Conservation (phyloP, 208 protist species). For the Leishmania guyanensis region DNA sequence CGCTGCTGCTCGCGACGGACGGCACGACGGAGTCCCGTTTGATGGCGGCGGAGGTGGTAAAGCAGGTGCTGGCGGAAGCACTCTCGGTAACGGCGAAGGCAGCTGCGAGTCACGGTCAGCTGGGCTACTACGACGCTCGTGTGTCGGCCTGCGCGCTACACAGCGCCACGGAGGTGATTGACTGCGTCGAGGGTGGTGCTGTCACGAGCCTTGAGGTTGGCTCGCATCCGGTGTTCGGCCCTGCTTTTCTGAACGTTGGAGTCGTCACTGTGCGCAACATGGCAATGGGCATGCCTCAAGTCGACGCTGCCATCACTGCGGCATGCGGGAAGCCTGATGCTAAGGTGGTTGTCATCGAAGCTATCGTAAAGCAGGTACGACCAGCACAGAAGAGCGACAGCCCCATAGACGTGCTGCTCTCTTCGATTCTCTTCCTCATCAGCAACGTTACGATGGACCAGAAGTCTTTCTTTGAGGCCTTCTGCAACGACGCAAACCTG, state of each 20-base stretch:
- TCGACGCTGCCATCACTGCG: slow-evolving; percentile 30
- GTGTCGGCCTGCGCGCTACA: slow-evolving; percentile 42
- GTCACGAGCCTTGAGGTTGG: slow-evolving; percentile 38
- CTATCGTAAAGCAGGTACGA: slow-evolving; percentile 64
- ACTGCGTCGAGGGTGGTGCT: slow-evolving; percentile 20
- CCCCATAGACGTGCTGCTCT: slow-evolving; percentile 48
- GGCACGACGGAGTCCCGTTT: slow-evolving; percentile 21
- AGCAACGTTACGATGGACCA: slow-evolving; percentile 30
- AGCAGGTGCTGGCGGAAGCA: slow-evolving; percentile 31
- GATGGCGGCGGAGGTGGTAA: slow-evolving; percentile 22
- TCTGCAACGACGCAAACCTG: slow-evolving; percentile 39
- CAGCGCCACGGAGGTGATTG: slow-evolving; percentile 34
- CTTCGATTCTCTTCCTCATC: slow-evolving; percentile 46
- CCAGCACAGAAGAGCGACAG: slow-evolving; percentile 27
- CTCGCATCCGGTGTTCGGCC: slow-evolving; percentile 60
- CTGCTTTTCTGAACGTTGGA: slow-evolving; percentile 55
- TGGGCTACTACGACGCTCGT: slow-evolving; percentile 47
- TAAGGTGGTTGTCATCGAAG: slow-evolving; percentile 42
- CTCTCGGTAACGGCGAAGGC: slow-evolving; percentile 31
- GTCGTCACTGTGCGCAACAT: slow-evolving; percentile 25
- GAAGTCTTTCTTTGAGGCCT: slow-evolving; percentile 35
- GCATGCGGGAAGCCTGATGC: slow-evolving; percentile 28
- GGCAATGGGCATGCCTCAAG: slow-evolving; percentile 16
- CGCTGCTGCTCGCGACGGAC: slow-evolving; percentile 41
- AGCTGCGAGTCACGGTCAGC: slow-evolving; percentile 26